Evolutionary conservation across 495 filamentous ascomycete genomes (phyloP), one percentile per base, ranked within the genome.

Genomic region (Pyronema omphalodes): DNA sequence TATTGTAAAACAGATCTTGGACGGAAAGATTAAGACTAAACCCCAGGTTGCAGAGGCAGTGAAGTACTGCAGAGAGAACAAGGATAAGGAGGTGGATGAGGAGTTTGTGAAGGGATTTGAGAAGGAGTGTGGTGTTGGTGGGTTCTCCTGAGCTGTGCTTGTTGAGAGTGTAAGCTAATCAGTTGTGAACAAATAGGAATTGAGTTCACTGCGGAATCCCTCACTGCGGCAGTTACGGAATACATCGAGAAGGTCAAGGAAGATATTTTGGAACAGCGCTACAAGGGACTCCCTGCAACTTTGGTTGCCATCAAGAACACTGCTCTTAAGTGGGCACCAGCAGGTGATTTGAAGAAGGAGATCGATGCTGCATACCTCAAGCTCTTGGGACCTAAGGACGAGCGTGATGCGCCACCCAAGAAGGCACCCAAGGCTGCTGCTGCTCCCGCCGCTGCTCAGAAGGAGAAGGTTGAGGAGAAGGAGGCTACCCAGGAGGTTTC

Each of bases 61-160:
- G 3, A 63, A 65, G 17, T 58, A 65, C 35, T 35, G 57, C 11
- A 63, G 58, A 39, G 54, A 40, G 9, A 44, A 54, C 6, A 29
- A 29, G 5, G 47, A 35, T 12, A 50, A 50, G 29, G 5, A 12
- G 29, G 15, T 39, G 7, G 52, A 56, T 4, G 62, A 48, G 0
- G 58, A 61, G 5, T 50, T 65, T 35, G 55, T 50, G 58, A 47
- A 8, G 40, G 56, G 17, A n/a, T 65, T 65, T 37, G 52, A 61
- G 41, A 57, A 53, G 43, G 62, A 65, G 36, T 61, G 58, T 54
- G 62, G 62, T 52, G 62, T 65, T 53, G 60, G 60, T 62, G 48
- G 12, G 47, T 36, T 2, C 19, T 12, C 29, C 7, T 47, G 9
- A 12, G 51, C 12, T 44, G 45, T 36, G 23, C 41, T n/a, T 54